phyloP scores from a whole-genome alignment of 305 asterid genomes.

The Fraxinus dipetala region DNA sequence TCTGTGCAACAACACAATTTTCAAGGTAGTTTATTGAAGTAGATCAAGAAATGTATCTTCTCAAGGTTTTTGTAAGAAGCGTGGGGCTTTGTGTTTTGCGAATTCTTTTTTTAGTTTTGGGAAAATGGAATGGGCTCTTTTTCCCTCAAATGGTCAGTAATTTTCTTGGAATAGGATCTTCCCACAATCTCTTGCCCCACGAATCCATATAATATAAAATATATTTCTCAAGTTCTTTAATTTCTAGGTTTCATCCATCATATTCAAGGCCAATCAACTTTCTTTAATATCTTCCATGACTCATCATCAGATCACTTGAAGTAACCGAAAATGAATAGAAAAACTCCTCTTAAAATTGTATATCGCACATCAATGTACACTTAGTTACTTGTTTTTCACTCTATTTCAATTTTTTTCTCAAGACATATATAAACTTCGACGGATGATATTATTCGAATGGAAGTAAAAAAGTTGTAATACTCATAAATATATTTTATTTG shows the following conservation, averaged over 20 bases:
- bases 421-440: not conserved
- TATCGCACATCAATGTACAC: not conserved
- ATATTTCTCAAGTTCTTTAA: not conserved
- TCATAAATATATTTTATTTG: not conserved
- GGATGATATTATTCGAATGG: not conserved
- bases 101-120: conserved; percentile 31
- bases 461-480: not conserved
- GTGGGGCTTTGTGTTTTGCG: conserved; percentile 34
- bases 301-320: not conserved
- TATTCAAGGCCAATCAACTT: not conserved
- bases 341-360: not conserved
- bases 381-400: too few species aligned
- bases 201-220: not conserved
- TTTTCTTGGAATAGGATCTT: not conserved
- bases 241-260: not conserved
- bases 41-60: conserved; percentile 41
- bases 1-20: conserved; percentile 27
- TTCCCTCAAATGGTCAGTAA: not conserved
- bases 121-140: conserved; percentile 26
- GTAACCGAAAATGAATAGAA: not conserved
- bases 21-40: conserved; percentile 32
- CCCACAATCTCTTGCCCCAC: not conserved
- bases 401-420: not conserved
- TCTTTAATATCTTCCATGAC: not conserved
- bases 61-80: conserved; percentile 49